Conservation (phyloP, 768 basidiomycete genomes). For the Serendipita sp. region DNA sequence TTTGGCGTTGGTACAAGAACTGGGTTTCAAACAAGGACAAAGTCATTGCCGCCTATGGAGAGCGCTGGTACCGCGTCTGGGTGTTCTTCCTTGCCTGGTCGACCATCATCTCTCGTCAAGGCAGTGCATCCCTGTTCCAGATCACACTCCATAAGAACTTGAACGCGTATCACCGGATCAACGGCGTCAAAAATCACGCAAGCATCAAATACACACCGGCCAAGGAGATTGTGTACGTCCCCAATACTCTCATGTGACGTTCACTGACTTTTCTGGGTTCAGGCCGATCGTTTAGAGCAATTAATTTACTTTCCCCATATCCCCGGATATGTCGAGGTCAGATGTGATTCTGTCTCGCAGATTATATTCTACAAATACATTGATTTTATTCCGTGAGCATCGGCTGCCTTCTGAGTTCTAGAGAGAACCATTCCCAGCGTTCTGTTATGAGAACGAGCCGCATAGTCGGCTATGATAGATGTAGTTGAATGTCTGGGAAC, state of each 20-base stretch:
- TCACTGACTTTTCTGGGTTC: neutral
- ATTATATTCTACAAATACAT: neutral
- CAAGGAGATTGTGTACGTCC: conserved; percentile 6
- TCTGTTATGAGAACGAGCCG: too few relatives aligned
- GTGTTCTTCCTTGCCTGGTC: conserved; percentile 92
- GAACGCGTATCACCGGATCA: conserved; percentile 85
- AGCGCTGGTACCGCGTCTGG: conserved; percentile 91
- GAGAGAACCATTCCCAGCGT: too few relatives aligned
- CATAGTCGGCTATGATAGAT: too few relatives aligned
- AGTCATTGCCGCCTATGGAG: conserved; percentile 78
- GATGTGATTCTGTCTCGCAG: neutral
- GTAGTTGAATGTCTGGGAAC: too few relatives aligned
- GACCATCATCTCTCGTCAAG: conserved; percentile 76
- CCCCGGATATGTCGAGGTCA: neutral
- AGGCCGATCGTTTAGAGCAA: neutral
- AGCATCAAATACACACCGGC: neutral
- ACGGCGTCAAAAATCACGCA: conserved; percentile 60
- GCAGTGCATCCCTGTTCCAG: conserved; percentile 87
- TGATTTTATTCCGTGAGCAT: neutral
- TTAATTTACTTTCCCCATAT: neutral
- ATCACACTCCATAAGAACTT: conserved; percentile 97
- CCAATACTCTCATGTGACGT: neutral
- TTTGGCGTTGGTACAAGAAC: conserved; percentile 91
- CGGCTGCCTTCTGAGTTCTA: too few relatives aligned
- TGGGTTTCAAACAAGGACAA: conserved; percentile 90